phyloP scores from a whole-genome alignment of 495 filamentous ascomycete species.

The Hyaloscypha hepaticicola region DNA sequence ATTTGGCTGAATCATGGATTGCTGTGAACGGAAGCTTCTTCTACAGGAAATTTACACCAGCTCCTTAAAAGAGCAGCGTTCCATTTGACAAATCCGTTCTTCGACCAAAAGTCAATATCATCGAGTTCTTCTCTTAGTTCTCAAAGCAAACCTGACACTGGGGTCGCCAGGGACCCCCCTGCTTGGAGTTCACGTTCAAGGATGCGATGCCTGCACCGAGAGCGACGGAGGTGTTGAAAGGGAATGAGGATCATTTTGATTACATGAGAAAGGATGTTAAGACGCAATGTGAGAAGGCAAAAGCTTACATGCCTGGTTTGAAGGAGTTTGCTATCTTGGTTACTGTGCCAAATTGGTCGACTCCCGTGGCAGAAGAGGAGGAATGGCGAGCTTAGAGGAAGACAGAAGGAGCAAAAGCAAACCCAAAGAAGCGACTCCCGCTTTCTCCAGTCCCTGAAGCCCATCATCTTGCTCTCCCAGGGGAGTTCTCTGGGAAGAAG shows the following conservation, averaged over 20 bases:
- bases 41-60: neutral
- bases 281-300: slow-evolving; percentile 12
- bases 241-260: slow-evolving; percentile 21
- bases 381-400: neutral
- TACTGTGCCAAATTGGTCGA: slow-evolving; percentile 16
- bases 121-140: slow-evolving; percentile 21
- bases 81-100: slow-evolving; percentile 10
- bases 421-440: neutral
- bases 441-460: neutral
- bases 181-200: slow-evolving; percentile 24
- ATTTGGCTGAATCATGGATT: neutral
- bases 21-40: neutral
- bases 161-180: neutral
- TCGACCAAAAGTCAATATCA: neutral
- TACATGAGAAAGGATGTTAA: slow-evolving; percentile 24
- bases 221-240: slow-evolving; percentile 1
- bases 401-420: neutral
- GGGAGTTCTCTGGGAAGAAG: neutral
- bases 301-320: slow-evolving; percentile 11
- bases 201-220: slow-evolving; percentile 20
- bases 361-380: neutral
- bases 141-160: neutral
- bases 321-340: slow-evolving; percentile 24
- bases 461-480: neutral
- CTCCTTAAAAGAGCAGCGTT: neutral